Evolutionary conservation across 31 red algal species (phyloP).

Genomic region (Asparagopsis taxiformis): DNA sequence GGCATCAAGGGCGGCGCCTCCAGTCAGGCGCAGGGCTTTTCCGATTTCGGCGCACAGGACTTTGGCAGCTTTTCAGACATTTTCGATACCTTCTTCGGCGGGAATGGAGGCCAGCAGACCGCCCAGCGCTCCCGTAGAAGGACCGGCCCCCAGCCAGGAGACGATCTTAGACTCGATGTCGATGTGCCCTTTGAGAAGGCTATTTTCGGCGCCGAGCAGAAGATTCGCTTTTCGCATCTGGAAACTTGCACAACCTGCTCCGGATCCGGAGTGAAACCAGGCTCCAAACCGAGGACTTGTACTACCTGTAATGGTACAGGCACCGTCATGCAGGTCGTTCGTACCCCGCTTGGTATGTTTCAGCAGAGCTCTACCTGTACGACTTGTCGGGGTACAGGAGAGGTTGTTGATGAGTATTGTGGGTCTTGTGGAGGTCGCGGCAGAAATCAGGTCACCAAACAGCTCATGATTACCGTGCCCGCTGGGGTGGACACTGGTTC

Average conservation of each 20-base stretch:
- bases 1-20: conserved; percentile 75
- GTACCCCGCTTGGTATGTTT: conserved; percentile 87
- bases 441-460: conserved; percentile 74
- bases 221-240: conserved; percentile 82
- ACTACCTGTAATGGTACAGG: conserved; percentile 89
- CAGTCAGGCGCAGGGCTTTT: conserved; percentile 36
- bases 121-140: conserved; percentile 41
- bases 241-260: conserved; percentile 84
- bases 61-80: conserved; percentile 87
- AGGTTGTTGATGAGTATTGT: conserved; percentile 88
- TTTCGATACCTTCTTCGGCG: conserved; percentile 97
- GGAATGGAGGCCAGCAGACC: conserved; percentile 26
- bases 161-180: conserved; percentile 89
- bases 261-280: conserved; percentile 79
- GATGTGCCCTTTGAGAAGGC: conserved; percentile 84
- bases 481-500: conserved; percentile 93
- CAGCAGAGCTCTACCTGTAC: conserved; percentile 75
- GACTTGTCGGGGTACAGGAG: conserved; percentile 81
- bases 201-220: conserved; percentile 89
- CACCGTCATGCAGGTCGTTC: conserved; percentile 78
- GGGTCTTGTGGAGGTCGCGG: conserved; percentile 85
- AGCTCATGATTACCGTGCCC: conserved; percentile 85
- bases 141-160: conserved; percentile 79
- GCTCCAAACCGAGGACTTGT: conserved; percentile 62
- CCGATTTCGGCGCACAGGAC: conserved; percentile 45